Conservation (phyloP, 495 filamentous ascomycete species). For the Bathelium albidoporum region DNA sequence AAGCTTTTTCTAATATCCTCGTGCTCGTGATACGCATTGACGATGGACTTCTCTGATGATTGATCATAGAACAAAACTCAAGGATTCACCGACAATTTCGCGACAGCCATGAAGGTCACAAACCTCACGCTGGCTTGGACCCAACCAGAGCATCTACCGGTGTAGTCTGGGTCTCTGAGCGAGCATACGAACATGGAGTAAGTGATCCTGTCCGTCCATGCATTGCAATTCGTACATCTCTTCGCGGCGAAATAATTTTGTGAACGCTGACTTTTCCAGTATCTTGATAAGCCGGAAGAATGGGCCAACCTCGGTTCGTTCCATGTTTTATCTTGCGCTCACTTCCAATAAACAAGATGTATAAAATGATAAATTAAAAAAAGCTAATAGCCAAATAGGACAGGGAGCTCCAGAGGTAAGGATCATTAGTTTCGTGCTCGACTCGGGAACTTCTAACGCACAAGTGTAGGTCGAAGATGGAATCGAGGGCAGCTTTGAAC, state of each 20-base stretch:
- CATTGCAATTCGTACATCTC: not conserved
- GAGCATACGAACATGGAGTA: constrained; percentile 34
- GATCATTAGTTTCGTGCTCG: not conserved
- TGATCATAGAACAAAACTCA: constrained; percentile 54
- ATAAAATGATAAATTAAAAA: not conserved
- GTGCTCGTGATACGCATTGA: not conserved
- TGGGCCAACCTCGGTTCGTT: constrained; percentile 78
- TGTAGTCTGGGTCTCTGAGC: constrained; percentile 34
- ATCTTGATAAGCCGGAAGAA: constrained; percentile 62
- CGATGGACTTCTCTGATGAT: not conserved
- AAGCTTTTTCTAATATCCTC: not conserved
- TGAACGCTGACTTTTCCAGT: constrained; percentile 31
- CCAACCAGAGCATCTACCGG: constrained; percentile 56
- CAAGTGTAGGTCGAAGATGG: constrained; percentile 42
- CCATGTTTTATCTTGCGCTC: not conserved
- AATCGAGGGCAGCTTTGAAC: constrained; percentile 77
- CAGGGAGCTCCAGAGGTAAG: constrained; percentile 84
- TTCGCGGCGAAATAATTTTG: not conserved
- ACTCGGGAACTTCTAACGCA: not conserved
- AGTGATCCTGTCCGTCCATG: constrained; percentile 2
- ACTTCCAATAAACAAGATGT: too few species aligned
- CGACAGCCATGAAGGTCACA: constrained; percentile 75
- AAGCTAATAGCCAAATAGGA: not conserved
- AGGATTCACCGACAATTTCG: constrained; percentile 81
- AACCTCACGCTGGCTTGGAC: constrained; percentile 81